Base-by-base conservation (phyloP, 108 stramenopile genomes). In the Epithemia pelagica region DNA sequence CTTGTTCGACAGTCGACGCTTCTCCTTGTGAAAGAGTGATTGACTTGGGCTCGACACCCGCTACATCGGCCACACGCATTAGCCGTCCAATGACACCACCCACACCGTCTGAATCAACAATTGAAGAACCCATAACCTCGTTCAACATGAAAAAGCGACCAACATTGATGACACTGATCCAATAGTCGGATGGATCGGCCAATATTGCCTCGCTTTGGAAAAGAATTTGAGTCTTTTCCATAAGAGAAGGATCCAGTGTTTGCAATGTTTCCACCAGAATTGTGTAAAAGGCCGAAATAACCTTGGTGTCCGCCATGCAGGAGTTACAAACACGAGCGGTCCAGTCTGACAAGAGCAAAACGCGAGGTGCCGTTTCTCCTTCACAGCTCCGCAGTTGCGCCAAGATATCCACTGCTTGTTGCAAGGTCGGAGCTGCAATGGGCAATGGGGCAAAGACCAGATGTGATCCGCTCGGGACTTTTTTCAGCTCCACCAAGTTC, bases 141-240 rank as follows among this genome's bases (percentile, higher is more conserved):
- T 86, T 74, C 55, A 96, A 78, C 61, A 73, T 73, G 68, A 96
- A 94, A 72, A 85, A 85, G 32, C 95, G 85, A 32, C 95, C 95
- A 8, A 87, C 89, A 71, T 94, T 93, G 65, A 96, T 96, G 0
- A 95, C 93, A 58, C 85, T 87, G 68, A 96, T 92, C 95, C 95
- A 96, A 71, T 96, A 96, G 63, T 93, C 92, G 56, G 87, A 89
- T 28, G 95, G 95, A 79, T 94, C 92, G 20, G 71, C 70, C 54
- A 96, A 67, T 54, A 95, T 95, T 10, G 89, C 91, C 58, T 94
- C 90, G 30, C 86, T 88, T 68, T 96, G 95, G 19, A 68, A 67
- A 18, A 93, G 58, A 24, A 95, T 71, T 24, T 79, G 78, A 33
- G 93, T 90, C 37, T 80, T 80, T 28, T 80, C 78, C 90, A 89